phyloP scores from a whole-genome alignment of 305 asterid genomes.

The Fraxinus platypoda region DNA sequence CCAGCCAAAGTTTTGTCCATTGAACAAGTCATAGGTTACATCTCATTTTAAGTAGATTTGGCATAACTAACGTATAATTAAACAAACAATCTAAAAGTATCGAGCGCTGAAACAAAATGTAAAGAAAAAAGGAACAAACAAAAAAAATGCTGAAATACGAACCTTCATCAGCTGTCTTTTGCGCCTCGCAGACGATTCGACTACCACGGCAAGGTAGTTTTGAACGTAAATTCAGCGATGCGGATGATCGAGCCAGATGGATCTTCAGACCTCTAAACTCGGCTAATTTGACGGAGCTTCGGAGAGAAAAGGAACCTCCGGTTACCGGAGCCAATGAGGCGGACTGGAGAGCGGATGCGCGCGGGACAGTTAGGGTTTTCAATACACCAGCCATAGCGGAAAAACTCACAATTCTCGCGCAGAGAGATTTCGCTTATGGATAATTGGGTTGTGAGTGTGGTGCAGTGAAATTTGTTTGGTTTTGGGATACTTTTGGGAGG shows the following conservation, averaged over 20 bases:
- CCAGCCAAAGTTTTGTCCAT: conserved; percentile 2
- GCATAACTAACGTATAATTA: neutral
- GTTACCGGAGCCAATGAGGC: conserved; percentile 43
- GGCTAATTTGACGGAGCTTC: conserved; percentile 45
- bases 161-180: conserved; percentile 65
- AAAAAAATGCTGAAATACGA: neutral
- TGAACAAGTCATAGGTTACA: neutral
- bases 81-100: neutral
- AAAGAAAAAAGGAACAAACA: neutral
- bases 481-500: conserved; percentile 11
- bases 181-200: conserved; percentile 72
- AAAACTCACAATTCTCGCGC: neutral
- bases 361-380: conserved; percentile 68
- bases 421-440: conserved; percentile 21
- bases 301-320: conserved; percentile 36
- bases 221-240: conserved; percentile 33
- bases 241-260: conserved; percentile 43
- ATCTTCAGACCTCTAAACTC: conserved; percentile 57
- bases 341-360: conserved; percentile 54
- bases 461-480: conserved; percentile 38
- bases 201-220: conserved; percentile 39
- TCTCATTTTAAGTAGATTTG: neutral
- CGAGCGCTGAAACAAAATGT: neutral
- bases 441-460: conserved; percentile 35
- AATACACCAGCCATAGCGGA: conserved; percentile 61